Evolutionary conservation across 305 asterid species (phyloP).

Genomic region (Solanum hybrid): DNA sequence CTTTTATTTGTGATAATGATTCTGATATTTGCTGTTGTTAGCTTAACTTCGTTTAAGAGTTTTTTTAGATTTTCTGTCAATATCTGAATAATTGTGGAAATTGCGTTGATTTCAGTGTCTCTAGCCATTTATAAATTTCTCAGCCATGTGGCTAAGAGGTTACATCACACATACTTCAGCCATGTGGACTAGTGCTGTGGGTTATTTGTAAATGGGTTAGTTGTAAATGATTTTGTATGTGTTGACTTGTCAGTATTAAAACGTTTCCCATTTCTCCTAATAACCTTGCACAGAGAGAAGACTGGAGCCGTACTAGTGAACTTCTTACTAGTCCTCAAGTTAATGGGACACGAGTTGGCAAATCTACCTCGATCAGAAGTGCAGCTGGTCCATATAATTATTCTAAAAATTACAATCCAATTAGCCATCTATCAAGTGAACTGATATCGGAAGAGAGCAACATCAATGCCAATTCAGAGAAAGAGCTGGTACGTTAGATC

Average conservation of each 20-base stretch:
- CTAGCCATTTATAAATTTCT: background rate
- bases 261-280: constrained; percentile 12
- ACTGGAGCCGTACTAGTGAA: constrained; percentile 15
- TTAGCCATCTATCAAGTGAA: constrained; percentile 45
- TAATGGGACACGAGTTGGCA: constrained; percentile 18
- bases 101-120: background rate
- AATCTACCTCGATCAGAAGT: constrained; percentile 18
- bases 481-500: constrained; percentile 61
- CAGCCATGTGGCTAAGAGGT: background rate
- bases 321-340: constrained; percentile 26
- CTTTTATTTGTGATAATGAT: background rate
- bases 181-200: background rate
- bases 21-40: background rate
- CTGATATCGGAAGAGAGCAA: constrained; percentile 37
- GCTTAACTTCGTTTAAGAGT: background rate
- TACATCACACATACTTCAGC: background rate
- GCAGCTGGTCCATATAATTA: constrained; percentile 33
- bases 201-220: background rate
- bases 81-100: background rate
- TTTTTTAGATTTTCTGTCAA: background rate
- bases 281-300: constrained; percentile 28
- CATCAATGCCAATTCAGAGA: constrained; percentile 85
- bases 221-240: background rate
- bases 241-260: background rate
- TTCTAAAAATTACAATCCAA: constrained; percentile 48